Percentiles rank a stretch among this genome's conserved stretches.
Conservation (phyloP, 495 filamentous ascomycete species). For the Astrothelium subdiscretum region DNA sequence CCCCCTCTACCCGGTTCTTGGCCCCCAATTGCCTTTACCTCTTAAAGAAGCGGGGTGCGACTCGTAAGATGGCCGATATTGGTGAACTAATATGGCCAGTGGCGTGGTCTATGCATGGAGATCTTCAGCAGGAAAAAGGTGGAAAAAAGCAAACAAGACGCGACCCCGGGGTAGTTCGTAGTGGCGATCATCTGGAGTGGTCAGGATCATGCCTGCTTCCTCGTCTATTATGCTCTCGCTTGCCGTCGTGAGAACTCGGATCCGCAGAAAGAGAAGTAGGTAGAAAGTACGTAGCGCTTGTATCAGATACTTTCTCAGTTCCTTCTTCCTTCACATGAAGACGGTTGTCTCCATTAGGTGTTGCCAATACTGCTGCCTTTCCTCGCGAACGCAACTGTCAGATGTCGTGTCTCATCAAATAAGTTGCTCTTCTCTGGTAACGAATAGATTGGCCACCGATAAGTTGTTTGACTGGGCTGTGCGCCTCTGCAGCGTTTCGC, state of each 20-base stretch:
- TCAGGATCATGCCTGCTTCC: neutral
- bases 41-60: neutral
- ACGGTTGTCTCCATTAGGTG: too few relatives aligned
- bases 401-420: neutral
- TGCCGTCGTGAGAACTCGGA: neutral
- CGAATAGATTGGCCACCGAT: neutral
- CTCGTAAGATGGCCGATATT: neutral
- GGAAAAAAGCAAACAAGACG: neutral
- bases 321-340: too few relatives aligned
- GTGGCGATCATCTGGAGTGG: neutral
- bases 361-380: neutral
- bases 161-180: neutral
- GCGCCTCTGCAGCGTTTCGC: neutral
- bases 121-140: neutral
- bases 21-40: neutral
- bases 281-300: too few relatives aligned
- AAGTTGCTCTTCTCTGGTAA: neutral
- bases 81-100: neutral
- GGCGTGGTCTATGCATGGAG: neutral
- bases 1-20: neutral
- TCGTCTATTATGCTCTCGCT: neutral
- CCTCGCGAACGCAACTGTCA: neutral
- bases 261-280: neutral
- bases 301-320: too few relatives aligned
- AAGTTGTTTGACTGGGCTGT: neutral